phyloP scores from a whole-genome alignment of 257 asterid species.

The Solanum peruvianum region DNA sequence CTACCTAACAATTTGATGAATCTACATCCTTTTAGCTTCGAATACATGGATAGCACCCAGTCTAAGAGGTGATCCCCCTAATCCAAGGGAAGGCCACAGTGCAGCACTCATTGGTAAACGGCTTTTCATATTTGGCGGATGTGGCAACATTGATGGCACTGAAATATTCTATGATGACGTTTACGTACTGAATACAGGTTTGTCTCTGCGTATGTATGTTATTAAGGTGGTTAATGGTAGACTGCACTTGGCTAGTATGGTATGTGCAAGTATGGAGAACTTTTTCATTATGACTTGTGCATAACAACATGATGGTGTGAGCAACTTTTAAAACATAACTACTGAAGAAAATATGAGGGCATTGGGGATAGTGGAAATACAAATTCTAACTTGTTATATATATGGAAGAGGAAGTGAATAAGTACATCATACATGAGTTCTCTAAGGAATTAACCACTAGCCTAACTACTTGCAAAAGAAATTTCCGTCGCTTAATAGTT shows the following conservation, averaged over 20 bases:
- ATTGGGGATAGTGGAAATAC: background rate
- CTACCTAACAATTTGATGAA: background rate
- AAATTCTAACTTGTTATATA: background rate
- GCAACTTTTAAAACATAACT: background rate
- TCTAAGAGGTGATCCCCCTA: slow-evolving; percentile 84
- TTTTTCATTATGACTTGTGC: background rate
- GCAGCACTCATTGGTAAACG: slow-evolving; percentile 92
- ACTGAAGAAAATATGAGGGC: background rate
- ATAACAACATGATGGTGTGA: background rate
- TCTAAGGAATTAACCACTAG: background rate
- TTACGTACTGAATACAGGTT: slow-evolving; percentile 85
- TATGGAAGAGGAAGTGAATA: background rate
- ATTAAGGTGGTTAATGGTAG: background rate
- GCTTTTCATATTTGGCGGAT: slow-evolving; percentile 94
- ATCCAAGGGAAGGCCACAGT: slow-evolving; percentile 94
- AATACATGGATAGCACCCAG: slow-evolving; percentile 73
- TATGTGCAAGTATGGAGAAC: background rate
- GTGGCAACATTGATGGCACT: slow-evolving; percentile 59
- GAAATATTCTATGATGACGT: slow-evolving; percentile 86
- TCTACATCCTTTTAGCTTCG: slow-evolving; percentile 34
- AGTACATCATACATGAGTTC: background rate
- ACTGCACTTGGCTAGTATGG: background rate
- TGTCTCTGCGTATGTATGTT: background rate
- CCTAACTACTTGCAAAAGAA: background rate
- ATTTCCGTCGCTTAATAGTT: background rate